Conservation (phyloP, 345 rosid genomes). For the Turnera subulata region DNA sequence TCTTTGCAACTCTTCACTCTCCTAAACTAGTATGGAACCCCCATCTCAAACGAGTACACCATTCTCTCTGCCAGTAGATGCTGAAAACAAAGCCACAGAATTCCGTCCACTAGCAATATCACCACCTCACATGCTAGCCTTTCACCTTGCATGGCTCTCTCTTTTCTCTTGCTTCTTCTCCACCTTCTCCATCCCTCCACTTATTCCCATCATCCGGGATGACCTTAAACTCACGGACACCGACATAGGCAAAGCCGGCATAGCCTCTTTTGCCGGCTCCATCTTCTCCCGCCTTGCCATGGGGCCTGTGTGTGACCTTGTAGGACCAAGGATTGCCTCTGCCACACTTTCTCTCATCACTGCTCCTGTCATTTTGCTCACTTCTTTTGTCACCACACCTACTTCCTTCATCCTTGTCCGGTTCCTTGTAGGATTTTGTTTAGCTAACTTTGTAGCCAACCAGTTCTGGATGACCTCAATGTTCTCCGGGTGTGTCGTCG, state of each 20-base stretch:
- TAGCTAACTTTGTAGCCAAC: conserved; percentile 80
- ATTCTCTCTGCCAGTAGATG: conserved; percentile 43
- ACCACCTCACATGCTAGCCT: conserved; percentile 67
- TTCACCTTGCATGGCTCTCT: conserved; percentile 82
- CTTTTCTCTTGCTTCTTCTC: conserved; percentile 85
- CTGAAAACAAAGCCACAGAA: conserved; percentile 47
- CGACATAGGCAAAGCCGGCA: conserved; percentile 48
- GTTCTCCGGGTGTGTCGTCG: conserved; percentile 68
- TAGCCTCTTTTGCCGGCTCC: conserved; percentile 74
- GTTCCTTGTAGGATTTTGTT: conserved; percentile 60
- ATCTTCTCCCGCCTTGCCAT: conserved; percentile 85
- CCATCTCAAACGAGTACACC: not conserved
- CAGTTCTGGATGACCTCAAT: conserved; percentile 94
- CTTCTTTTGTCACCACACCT: conserved; percentile 47
- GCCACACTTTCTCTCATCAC: conserved; percentile 65
- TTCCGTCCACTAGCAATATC: conserved; percentile 55
- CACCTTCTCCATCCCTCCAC: conserved; percentile 88
- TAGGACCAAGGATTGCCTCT: conserved; percentile 69
- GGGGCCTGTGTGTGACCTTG: conserved; percentile 72
- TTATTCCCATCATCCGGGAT: conserved; percentile 55
- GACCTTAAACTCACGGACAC: conserved; percentile 54
- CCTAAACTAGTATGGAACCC: no score
- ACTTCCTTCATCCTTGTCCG: conserved; percentile 53
- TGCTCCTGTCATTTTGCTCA: conserved; percentile 50
- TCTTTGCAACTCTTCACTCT: no score